Base-by-base conservation (phyloP, 2,329 filamentous ascomycete species). In the Apiospora saccharicola region DNA sequence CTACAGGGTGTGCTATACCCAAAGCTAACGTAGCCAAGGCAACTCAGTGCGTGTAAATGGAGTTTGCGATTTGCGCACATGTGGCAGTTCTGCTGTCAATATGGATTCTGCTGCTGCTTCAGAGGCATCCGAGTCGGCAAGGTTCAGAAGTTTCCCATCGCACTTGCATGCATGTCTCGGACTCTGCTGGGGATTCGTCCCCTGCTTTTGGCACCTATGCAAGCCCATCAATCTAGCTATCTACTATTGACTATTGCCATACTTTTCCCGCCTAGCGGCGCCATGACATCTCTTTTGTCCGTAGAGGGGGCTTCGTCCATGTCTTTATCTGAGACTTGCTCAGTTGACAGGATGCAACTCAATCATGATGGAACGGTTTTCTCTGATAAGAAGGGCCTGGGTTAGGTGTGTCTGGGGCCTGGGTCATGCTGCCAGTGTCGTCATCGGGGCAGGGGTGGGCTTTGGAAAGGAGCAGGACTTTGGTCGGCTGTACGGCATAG, bases 311-410 rank as follows among this genome's bases (percentile, higher is more conserved):
- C 53, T 64, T 41, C 19, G 57, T n/a, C 57, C 57, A 64, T 64
- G 22, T 41, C 34, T 19, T 19, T 64, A 64, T 37, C 30, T 64
- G 57, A 64, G 57, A 64, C 30, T 19, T 64, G 57, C 22, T 7
- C 57, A 22, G 57, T 64, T 64, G 57, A 64, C 57, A 64, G 57
- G 57, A 64, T 64, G 57, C 57, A 64, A 41, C 34, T 64, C 22
- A 64, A 61, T 61, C 53, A 37, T 61, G 53, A 37, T 61, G 53
- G 53, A 61, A 34, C 19, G 14, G 51, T 51, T 13, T n/a, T 61
- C 16, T 37, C 19, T 41, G 57, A 64, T 64, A 64, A 64, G 57
- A 64, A 61, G 34, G n/a, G 22, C 57, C 34, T 41, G 57, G 10
- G 22, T 41, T 64, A n/a, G 8, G 57, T 64, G 57, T 64, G 57